phyloP scores from a whole-genome alignment of 208 protist genomes.

The Acanthamoeba lugdunensis region DNA sequence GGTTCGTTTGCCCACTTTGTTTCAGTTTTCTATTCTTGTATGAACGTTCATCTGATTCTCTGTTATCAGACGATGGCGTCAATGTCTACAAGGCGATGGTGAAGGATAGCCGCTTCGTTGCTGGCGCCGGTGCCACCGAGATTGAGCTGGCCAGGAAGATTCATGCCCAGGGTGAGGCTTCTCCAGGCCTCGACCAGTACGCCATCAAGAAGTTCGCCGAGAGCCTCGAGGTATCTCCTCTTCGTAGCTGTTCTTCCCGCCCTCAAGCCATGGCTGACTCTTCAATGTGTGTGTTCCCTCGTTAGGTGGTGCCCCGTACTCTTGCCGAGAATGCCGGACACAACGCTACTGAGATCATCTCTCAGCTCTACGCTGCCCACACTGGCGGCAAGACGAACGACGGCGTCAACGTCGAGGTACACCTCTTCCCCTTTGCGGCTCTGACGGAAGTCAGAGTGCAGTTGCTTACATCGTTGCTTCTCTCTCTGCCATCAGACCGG shows the following conservation, averaged over 20 bases:
- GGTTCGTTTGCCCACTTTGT: constrained; percentile 61
- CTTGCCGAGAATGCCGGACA: constrained; percentile 97
- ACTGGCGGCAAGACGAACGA: constrained; percentile 91
- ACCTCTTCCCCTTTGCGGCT: not conserved
- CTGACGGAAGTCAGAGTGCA: not conserved
- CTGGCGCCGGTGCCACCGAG: constrained; percentile 97
- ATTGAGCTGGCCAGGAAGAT: constrained; percentile 91
- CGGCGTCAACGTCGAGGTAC: constrained; percentile 94
- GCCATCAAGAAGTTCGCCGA: constrained; percentile 97
- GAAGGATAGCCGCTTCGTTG: constrained; percentile 91
- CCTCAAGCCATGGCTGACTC: not conserved
- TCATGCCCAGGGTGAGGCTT: constrained; percentile 76
- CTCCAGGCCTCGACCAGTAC: constrained; percentile 96
- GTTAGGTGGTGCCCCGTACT: constrained; percentile 94
- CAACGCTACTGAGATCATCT: constrained; percentile 95
- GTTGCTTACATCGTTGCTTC: constrained; percentile 1
- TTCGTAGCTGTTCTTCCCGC: not conserved
- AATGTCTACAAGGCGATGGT: constrained; percentile 96
- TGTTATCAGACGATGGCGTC: constrained; percentile 94
- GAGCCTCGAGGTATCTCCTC: constrained; percentile 90
- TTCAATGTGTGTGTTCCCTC: not conserved
- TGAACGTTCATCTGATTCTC: not conserved
- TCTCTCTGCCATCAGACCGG: constrained; percentile 76
- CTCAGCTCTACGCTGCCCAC: constrained; percentile 95
- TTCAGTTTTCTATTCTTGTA: not conserved